Evolutionary conservation across 495 filamentous ascomycete species (phyloP).

Genomic region (Delitschia confertaspora): DNA sequence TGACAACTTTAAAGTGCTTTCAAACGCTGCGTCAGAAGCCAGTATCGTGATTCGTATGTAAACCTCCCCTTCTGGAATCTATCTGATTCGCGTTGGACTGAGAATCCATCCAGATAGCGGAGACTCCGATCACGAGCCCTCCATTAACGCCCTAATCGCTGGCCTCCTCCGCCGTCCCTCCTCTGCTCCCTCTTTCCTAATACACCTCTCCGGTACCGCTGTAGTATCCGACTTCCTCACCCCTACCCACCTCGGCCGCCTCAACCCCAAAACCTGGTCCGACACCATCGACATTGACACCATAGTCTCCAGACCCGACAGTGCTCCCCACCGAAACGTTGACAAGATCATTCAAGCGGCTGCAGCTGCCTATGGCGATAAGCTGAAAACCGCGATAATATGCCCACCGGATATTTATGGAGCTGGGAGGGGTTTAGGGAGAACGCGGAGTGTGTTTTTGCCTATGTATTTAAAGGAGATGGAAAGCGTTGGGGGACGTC

Average conservation of each 20-base stretch:
- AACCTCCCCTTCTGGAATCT: not conserved
- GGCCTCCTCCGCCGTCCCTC: slow-evolving; percentile 23
- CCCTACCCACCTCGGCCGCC: slow-evolving; percentile 11
- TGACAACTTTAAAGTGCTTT: slow-evolving; percentile 43
- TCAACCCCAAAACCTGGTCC: slow-evolving; percentile 31
- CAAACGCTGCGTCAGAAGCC: slow-evolving; percentile 46
- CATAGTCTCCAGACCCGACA: slow-evolving; percentile 19
- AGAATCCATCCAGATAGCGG: slow-evolving; percentile 17
- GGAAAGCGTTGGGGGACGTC: not conserved
- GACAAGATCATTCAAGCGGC: slow-evolving; percentile 20
- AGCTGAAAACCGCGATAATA: slow-evolving; percentile 25
- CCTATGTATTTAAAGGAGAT: slow-evolving; percentile 9
- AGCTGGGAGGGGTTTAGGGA: slow-evolving; percentile 10
- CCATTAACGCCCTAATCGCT: slow-evolving; percentile 24
- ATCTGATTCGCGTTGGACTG: not conserved
- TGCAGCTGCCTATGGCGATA: slow-evolving; percentile 17
- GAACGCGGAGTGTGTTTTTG: slow-evolving; percentile 11
- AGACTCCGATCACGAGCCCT: slow-evolving; percentile 25
- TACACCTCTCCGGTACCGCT: slow-evolving; percentile 26
- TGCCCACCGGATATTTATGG: slow-evolving; percentile 31
- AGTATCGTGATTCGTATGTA: slow-evolving; percentile 50
- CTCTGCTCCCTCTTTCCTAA: slow-evolving; percentile 15
- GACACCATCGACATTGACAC: slow-evolving; percentile 18
- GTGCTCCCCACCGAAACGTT: slow-evolving; percentile 21
- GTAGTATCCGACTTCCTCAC: slow-evolving; percentile 24